Evolutionary conservation across 208 protist genomes (phyloP), one percentile per base, ranked within the genome.

Genomic region (Crithidia expoeki): DNA sequence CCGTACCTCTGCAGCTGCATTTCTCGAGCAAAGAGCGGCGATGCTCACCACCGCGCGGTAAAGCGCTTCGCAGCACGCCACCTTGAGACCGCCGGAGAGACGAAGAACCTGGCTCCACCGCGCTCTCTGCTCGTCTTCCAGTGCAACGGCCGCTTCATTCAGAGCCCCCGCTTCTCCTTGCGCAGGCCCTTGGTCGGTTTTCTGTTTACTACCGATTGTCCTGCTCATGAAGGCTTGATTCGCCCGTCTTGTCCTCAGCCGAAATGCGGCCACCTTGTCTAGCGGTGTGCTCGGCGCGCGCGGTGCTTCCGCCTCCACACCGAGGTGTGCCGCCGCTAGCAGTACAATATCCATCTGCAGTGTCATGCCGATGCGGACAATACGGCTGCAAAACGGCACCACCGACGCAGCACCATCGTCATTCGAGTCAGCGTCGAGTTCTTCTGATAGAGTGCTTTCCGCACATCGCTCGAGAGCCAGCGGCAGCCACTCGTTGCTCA

Each of bases 31-130:
- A 33, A 46, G 33, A 2, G 46, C 14, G 7, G 47, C 25, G 32
- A 67, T 16, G 16, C 65, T 58, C 27, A 72, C 30, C 11, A 77
- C 67, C 11, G 52, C 66, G 17, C 61, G 55, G 71, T 81, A 68
- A 19, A 81, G 40, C 12, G 46, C 28, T 47, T 77, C 58, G 9
- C 34, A 38, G 33, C 65, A 68, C 2, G 49, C 52, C 1, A 77
- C 55, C 17, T 71, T 70, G 16, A 72, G 28, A 30, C 53, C 52
- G 19, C 72, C 44, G 64, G 63, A 72, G 17, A 74, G 38, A 4
- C 71, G 56, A n/a, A 63, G 34, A 21, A 73, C 66, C 2, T 33
- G 59, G 17, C 38, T 36, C 73, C 73, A 79, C 47, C 23, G 21
- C 32, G 27, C 59, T 4, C 27, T 32, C 2, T 14, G 6, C 5